phyloP scores from a whole-genome alignment of 352 stramenopile genomes.

The Phytophthora cryptogea region DNA sequence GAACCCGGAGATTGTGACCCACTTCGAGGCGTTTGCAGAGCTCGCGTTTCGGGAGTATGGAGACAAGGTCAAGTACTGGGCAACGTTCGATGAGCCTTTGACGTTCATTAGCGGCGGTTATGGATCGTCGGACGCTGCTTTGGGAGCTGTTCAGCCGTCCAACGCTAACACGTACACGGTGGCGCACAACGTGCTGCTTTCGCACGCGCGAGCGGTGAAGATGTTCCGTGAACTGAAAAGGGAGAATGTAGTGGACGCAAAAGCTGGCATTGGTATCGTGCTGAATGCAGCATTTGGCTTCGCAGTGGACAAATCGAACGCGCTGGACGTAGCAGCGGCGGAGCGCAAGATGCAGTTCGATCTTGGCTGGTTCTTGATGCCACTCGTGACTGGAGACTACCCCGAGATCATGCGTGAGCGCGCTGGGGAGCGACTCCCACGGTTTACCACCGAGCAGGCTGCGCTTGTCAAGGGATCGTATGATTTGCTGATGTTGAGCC shows the following conservation, averaged over 20 bases:
- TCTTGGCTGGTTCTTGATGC: constrained; percentile 93
- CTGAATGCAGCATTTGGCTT: constrained; percentile 82
- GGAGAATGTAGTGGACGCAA: constrained; percentile 22
- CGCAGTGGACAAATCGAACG: constrained; percentile 69
- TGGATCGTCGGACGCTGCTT: constrained; percentile 60
- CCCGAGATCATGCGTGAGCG: constrained; percentile 88
- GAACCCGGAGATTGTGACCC: constrained; percentile 49
- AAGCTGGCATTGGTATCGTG: constrained; percentile 92
- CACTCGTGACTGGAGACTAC: constrained; percentile 92
- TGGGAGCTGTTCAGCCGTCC: constrained; percentile 34
- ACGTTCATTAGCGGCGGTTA: constrained; percentile 89
- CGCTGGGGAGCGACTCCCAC: constrained; percentile 76
- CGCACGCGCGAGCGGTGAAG: constrained; percentile 86
- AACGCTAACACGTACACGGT: constrained; percentile 53
- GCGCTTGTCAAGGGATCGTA: constrained; percentile 80
- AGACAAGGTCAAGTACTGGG: constrained; percentile 92
- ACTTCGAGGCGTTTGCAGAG: constrained; percentile 90
- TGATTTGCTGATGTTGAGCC: constrained; percentile 96
- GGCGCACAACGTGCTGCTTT: constrained; percentile 91
- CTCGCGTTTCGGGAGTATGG: constrained; percentile 93
- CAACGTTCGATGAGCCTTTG: constrained; percentile 96
- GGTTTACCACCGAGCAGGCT: constrained; percentile 83
- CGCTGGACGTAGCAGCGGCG: constrained; percentile 60
- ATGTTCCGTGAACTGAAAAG: constrained; percentile 85
- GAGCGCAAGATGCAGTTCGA: constrained; percentile 89